phyloP scores from a whole-genome alignment of 805 yeast species.

The Millerago galiae region DNA sequence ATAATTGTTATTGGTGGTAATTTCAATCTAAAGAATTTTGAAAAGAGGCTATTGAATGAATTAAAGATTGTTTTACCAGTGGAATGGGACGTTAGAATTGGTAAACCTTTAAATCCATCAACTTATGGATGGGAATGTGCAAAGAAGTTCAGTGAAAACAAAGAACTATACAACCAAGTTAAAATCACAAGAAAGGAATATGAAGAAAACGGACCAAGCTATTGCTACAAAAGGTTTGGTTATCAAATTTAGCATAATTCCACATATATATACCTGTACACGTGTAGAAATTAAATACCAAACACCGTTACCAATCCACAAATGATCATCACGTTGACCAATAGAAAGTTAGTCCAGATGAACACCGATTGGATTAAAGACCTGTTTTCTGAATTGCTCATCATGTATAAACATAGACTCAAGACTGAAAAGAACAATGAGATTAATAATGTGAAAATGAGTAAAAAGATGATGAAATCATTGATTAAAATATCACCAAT shows the following conservation, averaged over 20 bases:
- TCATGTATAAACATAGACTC: conserved; percentile 39
- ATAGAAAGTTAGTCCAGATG: conserved; percentile 36
- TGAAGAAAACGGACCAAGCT: conserved; percentile 67
- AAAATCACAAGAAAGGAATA: conserved; percentile 75
- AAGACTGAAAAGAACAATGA: conserved; percentile 35
- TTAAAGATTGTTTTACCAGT: conserved; percentile 63
- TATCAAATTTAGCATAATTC: conserved; percentile 24
- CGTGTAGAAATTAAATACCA: conserved; percentile 11
- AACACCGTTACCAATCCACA: conserved; percentile 35
- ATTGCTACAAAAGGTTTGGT: conserved; percentile 38
- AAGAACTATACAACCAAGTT: conserved; percentile 36
- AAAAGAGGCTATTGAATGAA: conserved; percentile 52
- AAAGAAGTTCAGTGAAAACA: conserved; percentile 25
- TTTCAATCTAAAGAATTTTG: conserved; percentile 61
- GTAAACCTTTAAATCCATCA: conserved; percentile 30
- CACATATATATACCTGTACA: too few relatives aligned
- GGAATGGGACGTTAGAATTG: conserved; percentile 58
- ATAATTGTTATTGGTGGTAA: conserved; percentile 81
- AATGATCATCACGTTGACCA: conserved; percentile 36
- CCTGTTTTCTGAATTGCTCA: conserved; percentile 27
- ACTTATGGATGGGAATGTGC: conserved; percentile 59
- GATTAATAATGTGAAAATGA: conserved; percentile 36
- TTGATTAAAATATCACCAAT: conserved; percentile 19
- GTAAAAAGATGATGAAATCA: conserved; percentile 24
- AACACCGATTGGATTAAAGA: conserved; percentile 33